Evolutionary conservation across 805 yeast species (phyloP).

Genomic region (Metschnikowia lachancei): DNA sequence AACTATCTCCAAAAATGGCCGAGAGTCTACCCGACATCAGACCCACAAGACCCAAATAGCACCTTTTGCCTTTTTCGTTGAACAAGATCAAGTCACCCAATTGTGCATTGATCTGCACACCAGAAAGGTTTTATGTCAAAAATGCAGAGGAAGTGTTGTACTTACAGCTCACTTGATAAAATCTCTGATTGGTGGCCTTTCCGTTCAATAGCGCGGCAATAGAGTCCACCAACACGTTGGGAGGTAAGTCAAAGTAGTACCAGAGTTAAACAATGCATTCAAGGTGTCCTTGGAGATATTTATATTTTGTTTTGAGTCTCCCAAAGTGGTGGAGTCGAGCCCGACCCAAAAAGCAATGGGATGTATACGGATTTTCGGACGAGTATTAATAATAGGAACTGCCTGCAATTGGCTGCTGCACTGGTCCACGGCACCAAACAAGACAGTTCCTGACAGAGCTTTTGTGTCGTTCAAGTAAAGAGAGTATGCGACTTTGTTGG

Average conservation of each 20-base stretch:
- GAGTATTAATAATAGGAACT: conserved; percentile 42
- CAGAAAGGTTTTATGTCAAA: conserved; percentile 50
- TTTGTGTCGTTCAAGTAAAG: conserved; percentile 47
- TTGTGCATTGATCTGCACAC: conserved; percentile 50
- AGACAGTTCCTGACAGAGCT: conserved; percentile 24
- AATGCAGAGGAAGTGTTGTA: conserved; percentile 1
- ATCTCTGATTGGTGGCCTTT: neutral
- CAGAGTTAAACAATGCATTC: conserved; percentile 44
- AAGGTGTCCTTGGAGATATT: neutral
- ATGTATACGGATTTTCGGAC: conserved; percentile 7
- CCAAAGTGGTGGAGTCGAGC: conserved; percentile 26
- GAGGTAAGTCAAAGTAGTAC: conserved; percentile 49
- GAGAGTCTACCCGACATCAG: conserved; percentile 22
- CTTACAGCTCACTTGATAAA: conserved; percentile 7
- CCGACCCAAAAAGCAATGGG: conserved; percentile 51
- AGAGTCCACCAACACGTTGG: conserved; percentile 31
- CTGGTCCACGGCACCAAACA: conserved; percentile 25
- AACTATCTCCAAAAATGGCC: conserved; percentile 38
- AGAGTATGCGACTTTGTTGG: conserved; percentile 56
- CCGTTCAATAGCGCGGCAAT: conserved; percentile 13
- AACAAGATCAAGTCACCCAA: conserved; percentile 26
- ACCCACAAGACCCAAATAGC: conserved; percentile 26
- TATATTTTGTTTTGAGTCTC: conserved; percentile 4
- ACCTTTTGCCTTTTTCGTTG: conserved; percentile 12
- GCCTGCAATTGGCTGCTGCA: conserved; percentile 29